Conservation (phyloP, 1,284 basidiomycete species). For the Farysia itapuensis region DNA sequence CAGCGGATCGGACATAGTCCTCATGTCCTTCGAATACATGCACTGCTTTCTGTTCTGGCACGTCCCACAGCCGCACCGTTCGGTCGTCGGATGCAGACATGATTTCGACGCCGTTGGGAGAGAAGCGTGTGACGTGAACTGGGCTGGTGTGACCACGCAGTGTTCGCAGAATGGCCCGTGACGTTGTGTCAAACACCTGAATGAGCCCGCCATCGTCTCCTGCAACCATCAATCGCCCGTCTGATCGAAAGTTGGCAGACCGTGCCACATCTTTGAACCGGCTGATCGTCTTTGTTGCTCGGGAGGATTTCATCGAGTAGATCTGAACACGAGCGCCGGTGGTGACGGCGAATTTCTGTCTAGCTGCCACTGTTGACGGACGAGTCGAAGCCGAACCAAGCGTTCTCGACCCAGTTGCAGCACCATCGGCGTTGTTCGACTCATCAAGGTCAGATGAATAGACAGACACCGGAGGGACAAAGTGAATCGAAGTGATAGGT, state of each 20-base stretch:
- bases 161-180: slow-evolving; percentile 87
- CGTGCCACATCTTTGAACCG: slow-evolving; percentile 94
- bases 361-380: slow-evolving; percentile 19
- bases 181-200: slow-evolving; percentile 94
- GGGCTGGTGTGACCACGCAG: slow-evolving; percentile 86
- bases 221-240: slow-evolving; percentile 92
- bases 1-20: slow-evolving; percentile 92
- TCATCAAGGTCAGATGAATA: slow-evolving; percentile 17
- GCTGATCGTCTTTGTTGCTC: slow-evolving; percentile 91
- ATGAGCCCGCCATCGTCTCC: slow-evolving; percentile 92
- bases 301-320: slow-evolving; percentile 91
- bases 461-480: slow-evolving; percentile 44
- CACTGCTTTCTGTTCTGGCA: slow-evolving; percentile 81
- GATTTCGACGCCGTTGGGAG: slow-evolving; percentile 76
- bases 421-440: slow-evolving; percentile 9
- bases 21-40: slow-evolving; percentile 80
- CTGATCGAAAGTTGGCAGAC: slow-evolving; percentile 67
- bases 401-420: slow-evolving; percentile 1
- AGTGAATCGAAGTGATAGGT: slow-evolving; percentile 56
- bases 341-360: slow-evolving; percentile 82
- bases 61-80: slow-evolving; percentile 90
- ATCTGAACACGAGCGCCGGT: slow-evolving; percentile 91
- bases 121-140: slow-evolving; percentile 92
- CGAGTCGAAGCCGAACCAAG: slow-evolving; percentile 25
- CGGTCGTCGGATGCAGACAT: slow-evolving; percentile 95